A percentile compares a stretch with the other conserved stretches of the same genome.
These are phyloP conservation scores for Colletotrichum sansevieriae DNA, from an alignment of 2,329 filamentous ascomycete species.

Conservation along the genomic window DNA sequence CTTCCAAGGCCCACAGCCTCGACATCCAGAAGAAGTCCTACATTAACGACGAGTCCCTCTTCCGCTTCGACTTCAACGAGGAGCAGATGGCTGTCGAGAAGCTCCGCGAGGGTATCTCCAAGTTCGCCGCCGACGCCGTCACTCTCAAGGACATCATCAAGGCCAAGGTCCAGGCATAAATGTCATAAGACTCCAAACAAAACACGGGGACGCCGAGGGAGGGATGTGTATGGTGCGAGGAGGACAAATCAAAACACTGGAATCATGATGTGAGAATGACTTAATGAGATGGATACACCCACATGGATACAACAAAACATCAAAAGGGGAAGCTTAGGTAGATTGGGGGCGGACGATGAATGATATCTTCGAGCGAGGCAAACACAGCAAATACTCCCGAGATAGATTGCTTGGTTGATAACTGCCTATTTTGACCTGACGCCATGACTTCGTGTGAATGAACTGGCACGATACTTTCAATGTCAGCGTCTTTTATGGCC, in stretches of 20 bases:
- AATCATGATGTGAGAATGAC: slow-evolving; percentile 41
- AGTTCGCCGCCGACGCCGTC: slow-evolving; percentile 95
- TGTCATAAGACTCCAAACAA: neutral
- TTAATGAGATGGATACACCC: slow-evolving; percentile 39
- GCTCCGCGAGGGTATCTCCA: slow-evolving; percentile 98
- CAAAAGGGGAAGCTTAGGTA: slow-evolving; percentile 1
- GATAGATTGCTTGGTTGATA: slow-evolving; percentile 20
- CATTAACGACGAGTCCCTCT: slow-evolving; percentile 87
- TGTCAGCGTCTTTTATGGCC: too few relatives aligned
- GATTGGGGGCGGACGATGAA: neutral
- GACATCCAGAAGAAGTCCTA: slow-evolving; percentile 91
- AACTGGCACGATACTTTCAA: too few relatives aligned
- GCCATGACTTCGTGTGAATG: neutral
- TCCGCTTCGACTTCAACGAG: slow-evolving; percentile 99
- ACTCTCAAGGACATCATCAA: slow-evolving; percentile 94
- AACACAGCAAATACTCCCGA: slow-evolving; percentile 19
- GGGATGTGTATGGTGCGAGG: slow-evolving; percentile 19
- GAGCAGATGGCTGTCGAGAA: slow-evolving; percentile 99
- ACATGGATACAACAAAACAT: slow-evolving; percentile 20
- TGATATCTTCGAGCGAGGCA: slow-evolving; percentile 26
- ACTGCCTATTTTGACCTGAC: neutral
- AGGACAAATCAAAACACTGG: slow-evolving; percentile 25
- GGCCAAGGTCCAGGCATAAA: slow-evolving; percentile 78
- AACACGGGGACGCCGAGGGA: slow-evolving; percentile 3
- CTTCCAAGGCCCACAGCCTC: slow-evolving; percentile 73